Percentiles rank a stretch among this genome's conserved stretches.
Evolutionary conservation across 805 yeast species (phyloP).

Genomic region (Candida tibetensis): DNA sequence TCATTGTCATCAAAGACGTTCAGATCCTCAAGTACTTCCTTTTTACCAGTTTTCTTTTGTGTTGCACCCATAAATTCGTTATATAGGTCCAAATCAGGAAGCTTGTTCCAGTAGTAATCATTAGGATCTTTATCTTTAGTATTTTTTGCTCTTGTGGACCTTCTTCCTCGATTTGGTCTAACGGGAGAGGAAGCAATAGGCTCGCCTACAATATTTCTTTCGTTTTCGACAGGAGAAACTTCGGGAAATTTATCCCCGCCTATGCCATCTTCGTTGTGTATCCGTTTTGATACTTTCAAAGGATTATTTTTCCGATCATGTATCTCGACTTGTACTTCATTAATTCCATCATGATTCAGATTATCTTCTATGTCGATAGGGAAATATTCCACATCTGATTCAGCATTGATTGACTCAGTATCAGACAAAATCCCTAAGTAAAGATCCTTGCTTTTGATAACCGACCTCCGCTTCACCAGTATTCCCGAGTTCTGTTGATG

Average conservation of each 20-base stretch:
- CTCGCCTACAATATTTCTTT: not conserved
- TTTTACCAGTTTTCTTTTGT: not conserved
- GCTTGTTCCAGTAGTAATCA: slow-evolving; percentile 23
- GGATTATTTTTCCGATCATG: not conserved
- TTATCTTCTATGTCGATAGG: not conserved
- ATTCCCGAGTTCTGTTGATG: not conserved
- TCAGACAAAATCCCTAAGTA: slow-evolving; percentile 4
- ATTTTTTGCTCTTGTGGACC: slow-evolving; percentile 1
- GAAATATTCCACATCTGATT: not conserved
- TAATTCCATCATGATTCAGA: not conserved
- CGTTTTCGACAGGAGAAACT: not conserved
- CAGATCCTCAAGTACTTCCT: too few relatives aligned
- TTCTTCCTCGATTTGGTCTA: not conserved
- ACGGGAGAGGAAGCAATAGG: not conserved
- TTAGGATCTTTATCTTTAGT: slow-evolving; percentile 13
- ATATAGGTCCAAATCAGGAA: slow-evolving; percentile 19
- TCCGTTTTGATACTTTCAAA: not conserved
- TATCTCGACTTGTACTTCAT: not conserved
- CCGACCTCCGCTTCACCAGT: not conserved
- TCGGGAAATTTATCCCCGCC: too few relatives aligned
- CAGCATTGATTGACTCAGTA: not conserved
- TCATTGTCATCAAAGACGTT: too few relatives aligned
- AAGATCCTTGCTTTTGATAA: not conserved
- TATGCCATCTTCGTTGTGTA: too few relatives aligned
- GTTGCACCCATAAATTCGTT: slow-evolving; percentile 13